Conservation (phyloP, 257 asterid species). For the Vinca minor region DNA sequence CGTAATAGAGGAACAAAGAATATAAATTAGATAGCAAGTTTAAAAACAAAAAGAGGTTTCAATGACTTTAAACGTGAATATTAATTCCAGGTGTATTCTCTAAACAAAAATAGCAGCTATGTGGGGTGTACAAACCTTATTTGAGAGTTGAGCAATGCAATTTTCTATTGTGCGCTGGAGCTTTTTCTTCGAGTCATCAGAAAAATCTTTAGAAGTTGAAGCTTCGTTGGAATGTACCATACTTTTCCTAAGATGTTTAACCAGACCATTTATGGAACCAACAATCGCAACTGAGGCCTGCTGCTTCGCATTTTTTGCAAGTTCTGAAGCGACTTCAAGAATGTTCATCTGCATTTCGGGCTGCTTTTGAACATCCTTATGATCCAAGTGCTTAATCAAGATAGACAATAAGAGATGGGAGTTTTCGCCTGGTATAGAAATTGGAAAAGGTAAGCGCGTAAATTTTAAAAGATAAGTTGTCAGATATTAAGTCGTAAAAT, state of each 20-base stretch:
- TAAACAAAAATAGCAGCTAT: neutral
- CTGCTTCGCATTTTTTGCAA: slow-evolving; percentile 32
- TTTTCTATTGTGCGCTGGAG: slow-evolving; percentile 37
- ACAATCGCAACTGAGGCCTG: slow-evolving; percentile 26
- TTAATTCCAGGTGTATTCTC: neutral
- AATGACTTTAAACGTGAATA: neutral
- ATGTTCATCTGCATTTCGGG: slow-evolving; percentile 30
- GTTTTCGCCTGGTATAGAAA: slow-evolving; percentile 29
- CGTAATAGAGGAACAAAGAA: neutral
- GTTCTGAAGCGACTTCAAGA: slow-evolving; percentile 25
- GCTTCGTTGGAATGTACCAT: slow-evolving; percentile 27
- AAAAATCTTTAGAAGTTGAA: slow-evolving; percentile 20
- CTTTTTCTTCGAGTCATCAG: slow-evolving; percentile 20
- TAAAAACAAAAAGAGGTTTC: neutral
- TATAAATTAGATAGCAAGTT: neutral
- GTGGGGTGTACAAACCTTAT: slow-evolving; percentile 29
- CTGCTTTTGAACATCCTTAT: slow-evolving; percentile 32
- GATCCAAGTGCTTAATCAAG: slow-evolving; percentile 47
- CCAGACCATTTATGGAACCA: slow-evolving; percentile 37
- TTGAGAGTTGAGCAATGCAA: slow-evolving; percentile 34
- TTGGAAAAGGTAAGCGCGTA: neutral
- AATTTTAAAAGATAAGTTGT: neutral
- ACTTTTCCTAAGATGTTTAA: slow-evolving; percentile 33
- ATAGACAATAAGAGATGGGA: slow-evolving; percentile 35
- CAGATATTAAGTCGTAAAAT: neutral